A percentile compares a stretch with the other conserved stretches of the same genome.
phyloP scores from a whole-genome alignment of 2,329 filamentous ascomycete species.

The Trichoderma endophyticum region DNA sequence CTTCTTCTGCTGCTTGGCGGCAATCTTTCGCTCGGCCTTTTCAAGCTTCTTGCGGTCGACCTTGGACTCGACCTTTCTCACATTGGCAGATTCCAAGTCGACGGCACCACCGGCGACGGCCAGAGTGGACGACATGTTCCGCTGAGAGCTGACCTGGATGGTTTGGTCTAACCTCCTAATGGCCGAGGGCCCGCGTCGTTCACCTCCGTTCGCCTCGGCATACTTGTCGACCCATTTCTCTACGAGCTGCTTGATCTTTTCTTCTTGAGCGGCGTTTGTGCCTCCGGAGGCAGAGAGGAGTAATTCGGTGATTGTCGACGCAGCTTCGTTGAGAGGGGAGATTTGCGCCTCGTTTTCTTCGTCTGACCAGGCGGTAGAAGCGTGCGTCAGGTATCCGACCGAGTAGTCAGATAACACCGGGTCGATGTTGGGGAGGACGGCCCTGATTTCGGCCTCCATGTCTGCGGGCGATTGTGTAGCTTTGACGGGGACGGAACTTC shows the following conservation, averaged over 20 bases:
- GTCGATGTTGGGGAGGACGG: conserved; percentile 82
- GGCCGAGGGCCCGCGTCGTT: conserved; percentile 69
- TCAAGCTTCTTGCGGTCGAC: conserved; percentile 99
- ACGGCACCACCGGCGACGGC: conserved; percentile 80
- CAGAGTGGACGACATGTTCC: conserved; percentile 94
- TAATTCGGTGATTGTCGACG: conserved; percentile 78
- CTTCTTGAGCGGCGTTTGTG: conserved; percentile 66
- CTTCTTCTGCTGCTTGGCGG: conserved; percentile 98
- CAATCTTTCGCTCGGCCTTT: conserved; percentile 96
- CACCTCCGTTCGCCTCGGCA: conserved; percentile 64
- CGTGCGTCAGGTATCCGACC: conserved; percentile 90
- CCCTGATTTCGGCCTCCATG: conserved; percentile 87
- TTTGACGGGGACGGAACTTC: background rate
- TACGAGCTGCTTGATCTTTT: conserved; percentile 77
- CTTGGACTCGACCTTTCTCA: conserved; percentile 91
- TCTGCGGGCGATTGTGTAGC: conserved; percentile 19
- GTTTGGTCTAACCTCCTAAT: conserved; percentile 89
- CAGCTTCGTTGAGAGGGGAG: conserved; percentile 81
- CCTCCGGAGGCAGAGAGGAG: conserved; percentile 91
- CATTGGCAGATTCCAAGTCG: conserved; percentile 90
- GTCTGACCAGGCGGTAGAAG: conserved; percentile 80
- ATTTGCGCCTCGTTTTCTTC: conserved; percentile 63
- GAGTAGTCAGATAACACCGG: conserved; percentile 88
- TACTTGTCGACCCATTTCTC: conserved; percentile 86
- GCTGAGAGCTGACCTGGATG: conserved; percentile 88